Conservation (phyloP, 2,329 filamentous ascomycete species). For the Aureobasidium sp. region DNA sequence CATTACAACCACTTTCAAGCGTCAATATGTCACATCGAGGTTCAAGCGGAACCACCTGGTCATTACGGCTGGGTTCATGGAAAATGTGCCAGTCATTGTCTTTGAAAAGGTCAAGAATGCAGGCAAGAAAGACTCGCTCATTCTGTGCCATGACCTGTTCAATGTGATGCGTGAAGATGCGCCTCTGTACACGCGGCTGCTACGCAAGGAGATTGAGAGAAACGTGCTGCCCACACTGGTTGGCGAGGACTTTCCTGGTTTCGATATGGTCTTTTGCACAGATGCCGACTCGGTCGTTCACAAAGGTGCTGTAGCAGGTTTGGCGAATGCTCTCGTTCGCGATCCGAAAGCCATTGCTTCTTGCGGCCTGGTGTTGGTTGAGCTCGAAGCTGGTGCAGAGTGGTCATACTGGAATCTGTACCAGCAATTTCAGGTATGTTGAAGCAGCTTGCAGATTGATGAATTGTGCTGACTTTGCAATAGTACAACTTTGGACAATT, state of each 20-base stretch:
- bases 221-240: constrained; percentile 18
- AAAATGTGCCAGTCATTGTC: constrained; percentile 20
- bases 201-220: constrained; percentile 19
- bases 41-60: constrained; percentile 18
- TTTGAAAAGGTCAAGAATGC: constrained; percentile 21
- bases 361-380: constrained; percentile 20
- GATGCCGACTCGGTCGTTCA: constrained; percentile 21
- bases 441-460: neutral
- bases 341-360: constrained; percentile 21
- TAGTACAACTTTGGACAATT: constrained; percentile 21
- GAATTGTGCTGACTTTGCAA: neutral
- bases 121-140: constrained; percentile 21
- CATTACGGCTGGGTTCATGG: constrained; percentile 21
- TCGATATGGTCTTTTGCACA: constrained; percentile 22
- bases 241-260: constrained; percentile 15
- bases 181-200: constrained; percentile 15
- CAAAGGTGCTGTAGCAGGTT: constrained; percentile 19
- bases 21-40: constrained; percentile 19
- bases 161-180: constrained; percentile 19
- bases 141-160: constrained; percentile 21
- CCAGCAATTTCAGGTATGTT: constrained; percentile 20
- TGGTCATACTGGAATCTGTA: constrained; percentile 23
- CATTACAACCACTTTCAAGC: constrained; percentile 17
- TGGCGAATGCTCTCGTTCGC: constrained; percentile 18
- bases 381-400: constrained; percentile 20